Evolutionary conservation across 1,284 basidiomycete species (phyloP).

Genomic region (Anthracocystis setariae): DNA sequence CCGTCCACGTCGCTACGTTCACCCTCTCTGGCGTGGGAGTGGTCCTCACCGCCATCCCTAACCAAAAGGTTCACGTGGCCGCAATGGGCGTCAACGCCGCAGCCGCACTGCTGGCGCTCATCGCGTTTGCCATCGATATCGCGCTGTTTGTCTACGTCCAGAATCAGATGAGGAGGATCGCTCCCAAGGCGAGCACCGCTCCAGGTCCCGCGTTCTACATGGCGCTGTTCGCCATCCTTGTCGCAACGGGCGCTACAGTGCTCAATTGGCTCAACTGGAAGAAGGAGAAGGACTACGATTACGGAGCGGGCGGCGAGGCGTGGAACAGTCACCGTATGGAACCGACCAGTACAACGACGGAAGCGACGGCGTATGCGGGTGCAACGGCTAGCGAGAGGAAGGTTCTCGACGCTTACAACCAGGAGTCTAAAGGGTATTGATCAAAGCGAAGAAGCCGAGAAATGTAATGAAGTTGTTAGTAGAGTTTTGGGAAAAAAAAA

Average conservation of each 20-base stretch:
- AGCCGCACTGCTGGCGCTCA: slow-evolving; percentile 14
- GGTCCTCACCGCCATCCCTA: slow-evolving; percentile 31
- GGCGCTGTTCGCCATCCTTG: slow-evolving; percentile 35
- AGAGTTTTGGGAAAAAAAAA: too few relatives aligned
- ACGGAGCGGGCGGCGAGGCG: neutral
- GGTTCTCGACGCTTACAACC: slow-evolving; percentile 37
- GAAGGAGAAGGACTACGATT: slow-evolving; percentile 10
- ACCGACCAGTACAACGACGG: neutral
- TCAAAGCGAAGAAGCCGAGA: neutral
- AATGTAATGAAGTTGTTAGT: too few relatives aligned
- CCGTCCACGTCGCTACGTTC: slow-evolving; percentile 48
- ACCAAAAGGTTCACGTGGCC: slow-evolving; percentile 19
- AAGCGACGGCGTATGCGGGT: neutral
- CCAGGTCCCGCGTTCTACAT: slow-evolving; percentile 44
- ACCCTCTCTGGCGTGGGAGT: slow-evolving; percentile 24
- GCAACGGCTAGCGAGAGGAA: slow-evolving; percentile 17
- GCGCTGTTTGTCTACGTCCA: slow-evolving; percentile 38
- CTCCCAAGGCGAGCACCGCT: slow-evolving; percentile 1
- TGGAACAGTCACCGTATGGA: slow-evolving; percentile 9
- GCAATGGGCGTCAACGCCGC: slow-evolving; percentile 23
- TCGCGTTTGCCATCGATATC: slow-evolving; percentile 41
- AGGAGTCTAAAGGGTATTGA: slow-evolving; percentile 14
- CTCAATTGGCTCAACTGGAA: slow-evolving; percentile 23
- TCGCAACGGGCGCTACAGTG: slow-evolving; percentile 14
- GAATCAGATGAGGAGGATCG: slow-evolving; percentile 21